Percentiles rank a stretch among this genome's conserved stretches.
These are phyloP conservation scores for Thielaviopsis musarum DNA, from an alignment of 2,329 filamentous ascomycete genomes.

Conservation along the genomic window DNA sequence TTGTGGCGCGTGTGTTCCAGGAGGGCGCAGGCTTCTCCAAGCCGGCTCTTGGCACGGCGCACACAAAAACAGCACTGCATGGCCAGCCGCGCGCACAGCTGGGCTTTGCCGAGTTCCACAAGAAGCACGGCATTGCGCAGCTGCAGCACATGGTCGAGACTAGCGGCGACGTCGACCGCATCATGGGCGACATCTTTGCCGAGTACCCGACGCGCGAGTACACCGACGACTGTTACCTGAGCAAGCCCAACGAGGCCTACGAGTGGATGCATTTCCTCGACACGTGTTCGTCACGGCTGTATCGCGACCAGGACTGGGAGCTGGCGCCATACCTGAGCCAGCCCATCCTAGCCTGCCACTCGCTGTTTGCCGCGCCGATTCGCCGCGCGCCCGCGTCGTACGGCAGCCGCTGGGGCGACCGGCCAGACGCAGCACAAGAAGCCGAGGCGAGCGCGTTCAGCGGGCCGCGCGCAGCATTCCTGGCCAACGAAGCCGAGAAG, in stretches of 20 bases:
- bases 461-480: constrained; percentile 65
- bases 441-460: constrained; percentile 54
- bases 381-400: constrained; percentile 27
- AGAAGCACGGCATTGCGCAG: constrained; percentile 55
- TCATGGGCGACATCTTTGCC: constrained; percentile 69
- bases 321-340: constrained; percentile 73
- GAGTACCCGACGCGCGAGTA: constrained; percentile 76
- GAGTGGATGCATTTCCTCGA: constrained; percentile 97
- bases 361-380: constrained; percentile 66
- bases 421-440: constrained; percentile 29
- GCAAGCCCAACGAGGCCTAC: constrained; percentile 73
- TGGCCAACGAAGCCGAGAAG: constrained; percentile 65
- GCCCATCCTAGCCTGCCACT: constrained; percentile 75
- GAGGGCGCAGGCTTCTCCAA: constrained; percentile 65
- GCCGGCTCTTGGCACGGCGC: constrained; percentile 23
- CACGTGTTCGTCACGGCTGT: constrained; percentile 59
- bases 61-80: constrained; percentile 21
- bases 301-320: constrained; percentile 83
- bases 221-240: constrained; percentile 82
- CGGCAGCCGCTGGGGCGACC: constrained; percentile 21
- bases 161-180: constrained; percentile 60
- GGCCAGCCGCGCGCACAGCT: constrained; percentile 43
- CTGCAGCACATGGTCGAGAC: constrained; percentile 63
- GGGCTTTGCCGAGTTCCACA: constrained; percentile 55
- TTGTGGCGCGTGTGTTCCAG: constrained; percentile 62